phyloP scores from a whole-genome alignment of 169 alveolate genomes.

The Pseudocohnilembus persalinus region DNA sequence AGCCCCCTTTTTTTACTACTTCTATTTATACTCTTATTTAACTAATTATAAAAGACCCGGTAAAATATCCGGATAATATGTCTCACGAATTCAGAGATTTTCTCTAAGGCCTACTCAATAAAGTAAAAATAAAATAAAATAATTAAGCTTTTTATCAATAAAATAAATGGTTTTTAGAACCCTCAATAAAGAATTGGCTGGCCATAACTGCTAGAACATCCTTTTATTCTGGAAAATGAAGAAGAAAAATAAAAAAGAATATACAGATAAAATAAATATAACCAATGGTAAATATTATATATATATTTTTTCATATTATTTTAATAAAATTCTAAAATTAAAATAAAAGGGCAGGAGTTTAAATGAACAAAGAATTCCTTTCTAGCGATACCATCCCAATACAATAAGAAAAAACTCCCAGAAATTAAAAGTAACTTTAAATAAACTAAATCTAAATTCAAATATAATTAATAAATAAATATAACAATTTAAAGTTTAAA shows the following conservation, averaged over 20 bases:
- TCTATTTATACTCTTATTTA: constrained; percentile 83
- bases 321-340: no score
- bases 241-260: constrained; percentile 76
- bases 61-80: constrained; percentile 90
- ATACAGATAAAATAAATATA: constrained; percentile 59
- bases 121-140: constrained; percentile 15
- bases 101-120: constrained; percentile 85
- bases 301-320: no score
- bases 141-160: no score
- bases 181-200: constrained; percentile 89
- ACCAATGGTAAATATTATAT: no score
- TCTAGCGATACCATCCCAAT: neutral
- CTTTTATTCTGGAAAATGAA: constrained; percentile 84
- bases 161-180: constrained; percentile 3
- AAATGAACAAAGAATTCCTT: neutral
- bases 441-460: no score
- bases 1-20: constrained; percentile 92
- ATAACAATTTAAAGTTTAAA: no score
- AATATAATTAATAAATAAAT: no score
- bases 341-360: constrained; percentile 71
- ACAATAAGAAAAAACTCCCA: neutral
- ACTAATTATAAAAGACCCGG: constrained; percentile 87
- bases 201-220: constrained; percentile 88
- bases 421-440: no score
- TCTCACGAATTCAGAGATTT: constrained; percentile 82